Base-by-base conservation (phyloP, 805 yeast species). In the Metschnikowia gelsemii region DNA sequence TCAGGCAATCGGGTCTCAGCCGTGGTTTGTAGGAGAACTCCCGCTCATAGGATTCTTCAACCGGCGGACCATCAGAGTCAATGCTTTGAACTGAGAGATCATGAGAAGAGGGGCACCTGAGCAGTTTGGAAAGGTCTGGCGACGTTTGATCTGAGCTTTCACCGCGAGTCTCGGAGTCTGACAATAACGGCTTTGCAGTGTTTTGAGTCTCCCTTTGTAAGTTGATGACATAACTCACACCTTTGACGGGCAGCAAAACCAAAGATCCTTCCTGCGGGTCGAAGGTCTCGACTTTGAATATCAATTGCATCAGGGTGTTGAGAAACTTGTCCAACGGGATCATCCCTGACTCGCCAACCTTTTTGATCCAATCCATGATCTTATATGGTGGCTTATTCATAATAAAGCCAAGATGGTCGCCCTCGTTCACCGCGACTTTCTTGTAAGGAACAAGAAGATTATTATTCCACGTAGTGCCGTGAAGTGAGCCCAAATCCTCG, bases 381-480 rank as follows among this genome's bases (percentile, higher is more conserved):
- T 33, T 34, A 6, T 46, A 30, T 3, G 65, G 58, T 2, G 71
- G 68, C 40, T 56, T 57, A 21, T 62, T 49, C 23, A 70, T 51
- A 23, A 68, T 62, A 37, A 70, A 66, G 4, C 72, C 70, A 14
- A 70, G 42, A 2, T 20, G 33, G 46, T 68, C 73, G 14, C 60
- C 62, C 20, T 35, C 47, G 12, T 21, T 26, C 8, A 52, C 16
- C 2, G 30, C 45, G 3, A 37, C 42, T 7, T 35, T 43, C 22
- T 30, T 37, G 21, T 43, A 47, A 1, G 66, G 61, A 12, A 51
- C 35, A 13, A 69, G 49, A 19, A 56, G 54, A 6, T 54, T 35
- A 21, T 56, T 52, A 42, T 66, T 62, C 40, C 63, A 35, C 7
- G 64, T 45, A 13, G 74, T 68, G 2, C 75, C 75, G 51, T 68